phyloP scores from a whole-genome alignment of 2,329 filamentous ascomycete species.

The Madurella mycetomatis region DNA sequence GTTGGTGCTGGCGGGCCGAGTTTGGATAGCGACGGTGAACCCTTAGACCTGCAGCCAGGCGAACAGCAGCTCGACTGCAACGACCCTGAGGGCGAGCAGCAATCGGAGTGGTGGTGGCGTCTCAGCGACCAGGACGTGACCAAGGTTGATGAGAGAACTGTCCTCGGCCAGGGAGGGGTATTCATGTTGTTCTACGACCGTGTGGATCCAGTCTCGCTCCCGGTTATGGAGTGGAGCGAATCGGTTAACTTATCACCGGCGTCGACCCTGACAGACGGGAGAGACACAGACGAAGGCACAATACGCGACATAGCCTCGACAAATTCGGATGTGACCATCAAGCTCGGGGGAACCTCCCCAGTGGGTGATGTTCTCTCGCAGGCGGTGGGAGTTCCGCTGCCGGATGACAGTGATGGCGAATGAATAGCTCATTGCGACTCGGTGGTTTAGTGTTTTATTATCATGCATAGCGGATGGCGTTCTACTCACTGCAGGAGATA shows the following conservation, averaged over 20 bases:
- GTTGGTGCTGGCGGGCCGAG: constrained; percentile 14
- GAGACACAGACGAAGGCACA: not conserved
- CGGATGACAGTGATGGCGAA: constrained; percentile 2
- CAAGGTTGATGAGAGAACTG: constrained; percentile 65
- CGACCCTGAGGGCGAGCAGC: constrained; percentile 25
- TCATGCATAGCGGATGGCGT: constrained; percentile 30
- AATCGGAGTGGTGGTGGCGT: constrained; percentile 82
- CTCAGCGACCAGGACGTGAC: constrained; percentile 85
- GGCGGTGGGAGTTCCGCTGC: not conserved
- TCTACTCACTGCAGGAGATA: constrained; percentile 11
- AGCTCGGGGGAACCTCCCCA: not conserved
- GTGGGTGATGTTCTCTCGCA: not conserved
- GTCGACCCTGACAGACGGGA: not conserved
- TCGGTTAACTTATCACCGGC: not conserved
- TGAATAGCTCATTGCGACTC: not conserved
- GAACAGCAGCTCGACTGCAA: too few species aligned
- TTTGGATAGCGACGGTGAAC: too few species aligned
- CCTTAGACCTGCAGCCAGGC: not conserved
- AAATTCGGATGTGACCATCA: not conserved
- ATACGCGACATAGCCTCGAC: not conserved
- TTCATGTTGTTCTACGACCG: constrained; percentile 98
- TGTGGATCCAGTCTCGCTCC: constrained; percentile 50
- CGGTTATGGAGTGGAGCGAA: constrained; percentile 23
- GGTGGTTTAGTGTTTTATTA: constrained; percentile 3
- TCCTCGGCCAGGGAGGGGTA: constrained; percentile 72